phyloP scores from a whole-genome alignment of 108 stramenopile genomes.

The Discostella stelligeroides region DNA sequence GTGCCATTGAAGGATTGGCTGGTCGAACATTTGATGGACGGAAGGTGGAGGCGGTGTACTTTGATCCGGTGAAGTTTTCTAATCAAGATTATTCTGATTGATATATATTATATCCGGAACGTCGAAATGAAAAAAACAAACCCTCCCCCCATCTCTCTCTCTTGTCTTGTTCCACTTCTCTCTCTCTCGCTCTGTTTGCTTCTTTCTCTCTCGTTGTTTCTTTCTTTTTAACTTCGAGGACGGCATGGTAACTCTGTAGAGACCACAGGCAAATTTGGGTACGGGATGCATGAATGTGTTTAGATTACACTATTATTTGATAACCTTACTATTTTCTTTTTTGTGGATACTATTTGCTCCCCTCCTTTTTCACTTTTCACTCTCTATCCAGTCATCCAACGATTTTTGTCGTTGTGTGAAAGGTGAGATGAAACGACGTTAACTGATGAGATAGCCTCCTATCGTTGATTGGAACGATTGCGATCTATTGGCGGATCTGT shows the following conservation, averaged over 20 bases:
- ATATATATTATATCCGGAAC: neutral
- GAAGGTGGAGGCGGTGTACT: constrained; percentile 71
- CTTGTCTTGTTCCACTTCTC: neutral
- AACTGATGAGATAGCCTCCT: too few relatives aligned
- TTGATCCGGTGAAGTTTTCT: constrained; percentile 78
- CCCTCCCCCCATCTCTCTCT: neutral
- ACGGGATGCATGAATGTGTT: neutral
- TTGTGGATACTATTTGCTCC: neutral
- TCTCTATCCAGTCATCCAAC: neutral
- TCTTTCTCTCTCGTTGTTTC: neutral
- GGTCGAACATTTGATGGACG: constrained; percentile 89
- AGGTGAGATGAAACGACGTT: too few relatives aligned
- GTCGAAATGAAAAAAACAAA: neutral
- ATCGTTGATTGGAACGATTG: too few relatives aligned
- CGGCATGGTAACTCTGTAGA: too few relatives aligned
- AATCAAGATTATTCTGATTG: constrained; percentile 50
- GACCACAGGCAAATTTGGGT: too few relatives aligned
- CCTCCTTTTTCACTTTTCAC: too few relatives aligned
- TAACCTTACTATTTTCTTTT: constrained; percentile 7
- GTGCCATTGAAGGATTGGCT: constrained; percentile 71
- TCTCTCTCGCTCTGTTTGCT: neutral
- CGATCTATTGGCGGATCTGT: too few relatives aligned
- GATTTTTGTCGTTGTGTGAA: too few relatives aligned
- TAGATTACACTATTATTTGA: neutral
- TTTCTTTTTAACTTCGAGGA: too few relatives aligned